These are phyloP conservation scores for Nemania bipapillata DNA, from an alignment of 2,329 filamentous ascomycete genomes.

Conservation along the genomic window DNA sequence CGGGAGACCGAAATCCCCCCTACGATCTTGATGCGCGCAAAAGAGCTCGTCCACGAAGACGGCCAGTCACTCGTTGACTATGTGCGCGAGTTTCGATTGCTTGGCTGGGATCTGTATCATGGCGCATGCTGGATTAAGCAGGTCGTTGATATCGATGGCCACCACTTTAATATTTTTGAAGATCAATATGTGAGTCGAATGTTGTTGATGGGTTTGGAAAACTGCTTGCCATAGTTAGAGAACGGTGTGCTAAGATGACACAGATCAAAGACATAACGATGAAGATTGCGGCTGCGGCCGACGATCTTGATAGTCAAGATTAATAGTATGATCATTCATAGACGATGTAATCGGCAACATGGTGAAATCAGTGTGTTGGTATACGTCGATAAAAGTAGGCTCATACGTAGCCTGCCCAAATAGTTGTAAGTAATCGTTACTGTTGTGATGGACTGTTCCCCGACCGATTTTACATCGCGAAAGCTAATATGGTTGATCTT, in stretches of 20 bases:
- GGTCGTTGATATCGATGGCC: slow-evolving; percentile 62
- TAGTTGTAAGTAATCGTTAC: neutral
- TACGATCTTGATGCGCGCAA: slow-evolving; percentile 60
- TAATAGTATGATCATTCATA: slow-evolving; percentile 21
- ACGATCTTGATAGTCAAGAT: slow-evolving; percentile 36
- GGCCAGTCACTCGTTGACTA: slow-evolving; percentile 56
- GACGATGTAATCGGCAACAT: neutral
- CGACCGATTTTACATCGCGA: neutral
- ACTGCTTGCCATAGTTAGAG: neutral
- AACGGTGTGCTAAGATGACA: slow-evolving; percentile 16
- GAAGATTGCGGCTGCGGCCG: slow-evolving; percentile 47
- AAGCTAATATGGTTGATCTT: neutral
- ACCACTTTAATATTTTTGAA: slow-evolving; percentile 60
- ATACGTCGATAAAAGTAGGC: neutral
- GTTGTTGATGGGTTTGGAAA: neutral
- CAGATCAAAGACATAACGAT: slow-evolving; percentile 45
- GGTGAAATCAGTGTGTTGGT: neutral
- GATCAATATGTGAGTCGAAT: slow-evolving; percentile 45
- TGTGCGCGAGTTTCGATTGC: slow-evolving; percentile 54
- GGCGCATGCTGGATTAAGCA: slow-evolving; percentile 57
- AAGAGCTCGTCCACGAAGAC: slow-evolving; percentile 50
- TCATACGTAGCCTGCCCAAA: neutral
- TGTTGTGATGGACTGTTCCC: neutral
- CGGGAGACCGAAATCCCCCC: slow-evolving; percentile 51
- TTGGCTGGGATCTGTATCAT: slow-evolving; percentile 63